Evolutionary conservation across 805 yeast species (phyloP).

Genomic region (Candida nitratophila): DNA sequence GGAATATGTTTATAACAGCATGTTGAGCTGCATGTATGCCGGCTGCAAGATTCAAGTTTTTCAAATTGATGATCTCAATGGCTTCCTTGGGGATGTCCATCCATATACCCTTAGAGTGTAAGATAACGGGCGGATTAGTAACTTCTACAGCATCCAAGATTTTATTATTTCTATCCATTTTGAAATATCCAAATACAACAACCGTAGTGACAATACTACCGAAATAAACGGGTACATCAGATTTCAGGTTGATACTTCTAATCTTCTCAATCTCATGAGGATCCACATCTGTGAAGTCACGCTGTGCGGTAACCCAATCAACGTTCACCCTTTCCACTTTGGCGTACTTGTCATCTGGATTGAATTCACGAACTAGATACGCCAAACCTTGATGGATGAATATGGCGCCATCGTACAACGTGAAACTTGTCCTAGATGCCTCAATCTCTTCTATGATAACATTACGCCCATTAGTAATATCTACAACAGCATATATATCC

Average conservation of each 20-base stretch:
- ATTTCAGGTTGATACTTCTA: conserved; percentile 43
- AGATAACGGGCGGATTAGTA: conserved; percentile 71
- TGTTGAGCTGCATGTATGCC: conserved; percentile 98
- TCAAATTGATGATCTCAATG: conserved; percentile 47
- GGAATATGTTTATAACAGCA: conserved; percentile 72
- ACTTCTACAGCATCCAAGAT: conserved; percentile 94
- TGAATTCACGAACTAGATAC: conserved; percentile 78
- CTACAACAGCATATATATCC: conserved; percentile 81
- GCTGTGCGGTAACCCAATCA: conserved; percentile 87
- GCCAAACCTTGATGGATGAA: conserved; percentile 92
- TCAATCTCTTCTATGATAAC: conserved; percentile 84
- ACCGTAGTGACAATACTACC: conserved; percentile 71
- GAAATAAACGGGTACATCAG: conserved; percentile 54
- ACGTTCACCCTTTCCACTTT: conserved; percentile 84
- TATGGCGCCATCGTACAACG: conserved; percentile 87
- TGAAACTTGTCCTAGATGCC: conserved; percentile 81
- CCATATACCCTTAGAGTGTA: conserved; percentile 82
- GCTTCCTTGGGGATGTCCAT: conserved; percentile 73
- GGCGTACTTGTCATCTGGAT: conserved; percentile 72
- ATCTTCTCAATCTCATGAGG: conserved; percentile 67
- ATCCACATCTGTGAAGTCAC: conserved; percentile 92
- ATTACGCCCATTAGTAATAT: conserved; percentile 70
- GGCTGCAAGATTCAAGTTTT: conserved; percentile 68
- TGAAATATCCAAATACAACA: conserved; percentile 88
- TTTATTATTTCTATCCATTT: conserved; percentile 65